These are phyloP conservation scores for Diplodia sapinea DNA, from an alignment of 2,329 filamentous ascomycete species.

Conservation along the genomic window DNA sequence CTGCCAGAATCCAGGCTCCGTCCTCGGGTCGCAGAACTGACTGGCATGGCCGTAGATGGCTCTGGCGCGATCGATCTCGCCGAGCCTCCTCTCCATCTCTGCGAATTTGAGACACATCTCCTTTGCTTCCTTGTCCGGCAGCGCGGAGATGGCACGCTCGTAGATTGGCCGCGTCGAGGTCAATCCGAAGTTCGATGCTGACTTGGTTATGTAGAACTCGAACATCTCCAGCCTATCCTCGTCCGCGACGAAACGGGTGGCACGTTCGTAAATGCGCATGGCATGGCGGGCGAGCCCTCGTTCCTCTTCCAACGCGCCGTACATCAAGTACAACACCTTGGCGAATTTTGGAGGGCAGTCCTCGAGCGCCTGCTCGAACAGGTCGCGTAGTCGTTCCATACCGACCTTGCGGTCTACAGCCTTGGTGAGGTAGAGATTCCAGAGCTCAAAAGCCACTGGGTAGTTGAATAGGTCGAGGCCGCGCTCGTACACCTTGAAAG, in stretches of 20 bases:
- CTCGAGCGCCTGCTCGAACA: slow-evolving; percentile 97
- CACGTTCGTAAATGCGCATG: slow-evolving; percentile 98
- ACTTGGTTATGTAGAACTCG: slow-evolving; percentile 99
- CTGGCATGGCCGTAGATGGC: slow-evolving; percentile 96
- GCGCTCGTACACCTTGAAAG: slow-evolving; percentile 95
- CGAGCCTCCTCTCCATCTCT: slow-evolving; percentile 89
- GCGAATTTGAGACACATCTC: slow-evolving; percentile 99
- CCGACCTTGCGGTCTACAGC: slow-evolving; percentile 95
- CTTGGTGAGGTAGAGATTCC: slow-evolving; percentile 98
- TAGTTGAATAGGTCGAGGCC: slow-evolving; percentile 98
- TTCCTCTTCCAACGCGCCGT: slow-evolving; percentile 95
- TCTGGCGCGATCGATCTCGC: slow-evolving; percentile 91
- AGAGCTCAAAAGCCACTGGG: slow-evolving; percentile 95
- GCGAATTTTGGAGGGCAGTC: slow-evolving; percentile 95
- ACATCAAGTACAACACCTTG: slow-evolving; percentile 96
- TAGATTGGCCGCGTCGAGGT: slow-evolving; percentile 95
- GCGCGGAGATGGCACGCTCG: slow-evolving; percentile 90
- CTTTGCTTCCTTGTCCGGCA: slow-evolving; percentile 90
- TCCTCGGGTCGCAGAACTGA: slow-evolving; percentile 95
- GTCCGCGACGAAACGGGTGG: slow-evolving; percentile 90
- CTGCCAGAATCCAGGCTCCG: slow-evolving; percentile 87
- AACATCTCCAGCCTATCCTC: slow-evolving; percentile 98
- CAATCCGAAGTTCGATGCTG: slow-evolving; percentile 94
- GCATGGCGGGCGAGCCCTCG: slow-evolving; percentile 91
- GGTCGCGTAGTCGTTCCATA: slow-evolving; percentile 89